A percentile compares a stretch with the other conserved stretches of the same genome.
These are phyloP conservation scores for Ustilago cynodontis DNA, from an alignment of 1,284 basidiomycete species.

Conservation along the genomic window DNA sequence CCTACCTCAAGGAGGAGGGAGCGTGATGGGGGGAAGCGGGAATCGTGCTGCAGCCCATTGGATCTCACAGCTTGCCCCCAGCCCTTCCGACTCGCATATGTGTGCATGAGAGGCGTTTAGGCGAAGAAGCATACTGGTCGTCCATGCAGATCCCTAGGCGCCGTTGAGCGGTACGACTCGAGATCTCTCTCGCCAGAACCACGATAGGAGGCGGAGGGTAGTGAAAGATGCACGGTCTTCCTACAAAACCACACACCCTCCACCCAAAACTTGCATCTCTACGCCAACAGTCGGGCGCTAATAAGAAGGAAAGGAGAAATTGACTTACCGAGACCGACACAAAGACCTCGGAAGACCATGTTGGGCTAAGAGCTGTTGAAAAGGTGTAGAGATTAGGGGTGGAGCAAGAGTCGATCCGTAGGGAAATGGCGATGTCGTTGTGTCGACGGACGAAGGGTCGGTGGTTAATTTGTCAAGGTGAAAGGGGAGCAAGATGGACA, in stretches of 20 bases:
- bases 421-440: not conserved
- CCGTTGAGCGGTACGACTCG: no score
- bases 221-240: not conserved
- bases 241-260: not conserved
- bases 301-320: not conserved
- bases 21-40: not conserved
- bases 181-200: not conserved
- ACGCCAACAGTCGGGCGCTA: not conserved
- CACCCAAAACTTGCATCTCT: conserved; percentile 1
- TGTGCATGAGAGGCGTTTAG: not conserved
- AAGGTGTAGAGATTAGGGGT: not conserved
- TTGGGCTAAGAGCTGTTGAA: conserved; percentile 16
- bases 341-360: conserved; percentile 54
- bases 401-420: not conserved
- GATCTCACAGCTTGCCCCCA: not conserved
- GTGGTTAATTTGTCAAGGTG: not conserved
- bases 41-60: not conserved
- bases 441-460: not conserved
- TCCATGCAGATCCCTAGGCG: not conserved
- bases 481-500: not conserved
- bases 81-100: not conserved
- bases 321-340: conserved; percentile 56
- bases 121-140: not conserved
- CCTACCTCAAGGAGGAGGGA: not conserved
- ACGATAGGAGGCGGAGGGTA: not conserved